Percentiles rank a stretch among this genome's conserved stretches.
phyloP scores from a whole-genome alignment of 2,329 filamentous ascomycete species.

The Drechslerella stenobrocha region DNA sequence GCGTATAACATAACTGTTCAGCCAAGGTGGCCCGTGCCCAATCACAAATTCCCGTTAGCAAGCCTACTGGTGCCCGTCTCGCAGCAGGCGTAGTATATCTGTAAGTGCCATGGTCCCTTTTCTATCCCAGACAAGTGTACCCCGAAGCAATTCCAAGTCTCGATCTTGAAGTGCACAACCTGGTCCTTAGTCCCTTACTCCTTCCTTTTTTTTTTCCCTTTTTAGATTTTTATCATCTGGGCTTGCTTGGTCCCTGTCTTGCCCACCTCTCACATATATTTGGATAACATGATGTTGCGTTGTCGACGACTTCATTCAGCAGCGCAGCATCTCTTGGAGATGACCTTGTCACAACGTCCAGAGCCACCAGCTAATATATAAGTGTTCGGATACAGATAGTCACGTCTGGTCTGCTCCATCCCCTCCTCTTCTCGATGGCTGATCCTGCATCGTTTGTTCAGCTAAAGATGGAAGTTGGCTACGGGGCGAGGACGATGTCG shows the following conservation, averaged over 20 bases:
- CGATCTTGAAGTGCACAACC: background rate
- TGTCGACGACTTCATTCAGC: conserved; percentile 14
- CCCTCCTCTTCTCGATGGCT: conserved; percentile 20
- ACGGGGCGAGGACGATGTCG: conserved; percentile 39
- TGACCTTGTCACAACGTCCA: conserved; percentile 17
- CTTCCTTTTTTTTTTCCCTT: conserved; percentile 2
- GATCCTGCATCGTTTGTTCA: conserved; percentile 38
- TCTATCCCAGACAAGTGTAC: background rate
- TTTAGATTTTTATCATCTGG: background rate
- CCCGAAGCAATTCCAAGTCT: too few relatives aligned
- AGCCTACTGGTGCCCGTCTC: background rate
- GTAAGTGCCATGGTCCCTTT: background rate
- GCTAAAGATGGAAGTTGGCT: conserved; percentile 26
- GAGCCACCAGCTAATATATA: conserved; percentile 30
- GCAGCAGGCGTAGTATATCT: background rate
- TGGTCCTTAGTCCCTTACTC: conserved; percentile 4
- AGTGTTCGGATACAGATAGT: conserved; percentile 22
- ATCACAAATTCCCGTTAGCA: background rate
- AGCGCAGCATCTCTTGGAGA: background rate
- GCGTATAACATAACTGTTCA: conserved; percentile 1
- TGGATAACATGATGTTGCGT: conserved; percentile 40
- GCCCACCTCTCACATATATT: background rate
- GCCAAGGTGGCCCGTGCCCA: background rate
- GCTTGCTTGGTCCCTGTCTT: background rate
- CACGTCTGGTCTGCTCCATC: conserved; percentile 34